Percentiles rank a stretch among this genome's conserved stretches.
phyloP scores from a whole-genome alignment of 345 rosid species.

The Pugionium dolabratum region DNA sequence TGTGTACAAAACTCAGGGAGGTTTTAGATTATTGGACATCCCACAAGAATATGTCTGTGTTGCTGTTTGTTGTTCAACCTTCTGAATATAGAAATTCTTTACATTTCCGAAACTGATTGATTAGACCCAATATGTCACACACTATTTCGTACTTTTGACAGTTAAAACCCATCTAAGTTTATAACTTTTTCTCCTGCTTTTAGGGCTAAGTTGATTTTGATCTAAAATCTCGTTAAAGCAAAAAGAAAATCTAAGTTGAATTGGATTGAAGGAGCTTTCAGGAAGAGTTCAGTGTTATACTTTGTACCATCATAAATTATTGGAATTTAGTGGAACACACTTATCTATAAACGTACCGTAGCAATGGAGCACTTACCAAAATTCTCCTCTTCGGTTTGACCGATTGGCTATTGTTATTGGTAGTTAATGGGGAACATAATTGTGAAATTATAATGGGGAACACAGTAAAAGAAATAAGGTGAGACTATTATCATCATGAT shows the following conservation, averaged over 20 bases:
- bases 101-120: not conserved
- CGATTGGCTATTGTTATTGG: slow-evolving; percentile 31
- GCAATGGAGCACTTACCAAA: slow-evolving; percentile 18
- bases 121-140: no score
- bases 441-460: slow-evolving; percentile 41
- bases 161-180: not conserved
- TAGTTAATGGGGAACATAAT: slow-evolving; percentile 39
- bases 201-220: not conserved
- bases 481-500: slow-evolving; percentile 19
- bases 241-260: not conserved
- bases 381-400: slow-evolving; percentile 21
- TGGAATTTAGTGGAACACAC: slow-evolving; percentile 30
- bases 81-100: slow-evolving; percentile 39
- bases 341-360: slow-evolving; percentile 32
- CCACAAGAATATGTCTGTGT: slow-evolving; percentile 28
- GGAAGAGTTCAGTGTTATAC: not conserved
- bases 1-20: slow-evolving; percentile 24
- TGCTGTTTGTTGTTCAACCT: slow-evolving; percentile 21
- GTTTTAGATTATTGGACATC: slow-evolving; percentile 20
- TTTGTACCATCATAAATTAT: not conserved
- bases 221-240: not conserved
- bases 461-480: slow-evolving; percentile 27
- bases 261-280: not conserved
- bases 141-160: not conserved
- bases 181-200: not conserved